phyloP scores from a whole-genome alignment of 805 yeast species.

The Ogataea dorogensis region DNA sequence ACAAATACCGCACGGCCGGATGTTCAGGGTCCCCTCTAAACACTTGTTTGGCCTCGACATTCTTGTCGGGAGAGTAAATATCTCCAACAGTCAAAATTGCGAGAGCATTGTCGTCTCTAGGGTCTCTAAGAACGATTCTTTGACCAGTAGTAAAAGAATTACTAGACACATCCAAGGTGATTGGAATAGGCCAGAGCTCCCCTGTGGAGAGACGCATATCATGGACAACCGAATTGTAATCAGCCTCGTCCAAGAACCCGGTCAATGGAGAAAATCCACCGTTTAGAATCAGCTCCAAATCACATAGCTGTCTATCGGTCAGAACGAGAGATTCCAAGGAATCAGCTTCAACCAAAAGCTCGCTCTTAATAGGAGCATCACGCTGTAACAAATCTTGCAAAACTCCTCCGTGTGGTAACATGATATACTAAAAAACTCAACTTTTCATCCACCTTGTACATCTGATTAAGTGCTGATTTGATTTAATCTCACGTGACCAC shows the following conservation, averaged over 20 bases:
- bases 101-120: conserved; percentile 72
- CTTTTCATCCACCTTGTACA: neutral
- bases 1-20: conserved; percentile 80
- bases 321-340: conserved; percentile 49
- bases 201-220: conserved; percentile 73
- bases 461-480: conserved; percentile 3
- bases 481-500: conserved; percentile 15
- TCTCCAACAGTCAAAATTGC: conserved; percentile 82
- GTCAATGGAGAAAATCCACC: conserved; percentile 91
- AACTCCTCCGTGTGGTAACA: conserved; percentile 83
- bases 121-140: conserved; percentile 73
- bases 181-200: conserved; percentile 87
- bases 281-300: conserved; percentile 82
- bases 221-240: conserved; percentile 66
- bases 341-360: conserved; percentile 58
- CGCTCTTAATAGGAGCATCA: conserved; percentile 60
- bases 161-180: conserved; percentile 74
- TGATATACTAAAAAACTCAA: conserved; percentile 1
- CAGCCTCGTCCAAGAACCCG: conserved; percentile 65
- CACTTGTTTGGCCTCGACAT: conserved; percentile 75
- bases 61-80: conserved; percentile 78
- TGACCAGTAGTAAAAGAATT: conserved; percentile 53
- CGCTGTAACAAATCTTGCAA: conserved; percentile 83
- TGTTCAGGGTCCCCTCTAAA: conserved; percentile 97
- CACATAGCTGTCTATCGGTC: conserved; percentile 90